A percentile compares a stretch with the other conserved stretches of the same genome.
Evolutionary conservation across 371 early-diverging fungal species (phyloP).

Genomic region (Mortierella sp.): DNA sequence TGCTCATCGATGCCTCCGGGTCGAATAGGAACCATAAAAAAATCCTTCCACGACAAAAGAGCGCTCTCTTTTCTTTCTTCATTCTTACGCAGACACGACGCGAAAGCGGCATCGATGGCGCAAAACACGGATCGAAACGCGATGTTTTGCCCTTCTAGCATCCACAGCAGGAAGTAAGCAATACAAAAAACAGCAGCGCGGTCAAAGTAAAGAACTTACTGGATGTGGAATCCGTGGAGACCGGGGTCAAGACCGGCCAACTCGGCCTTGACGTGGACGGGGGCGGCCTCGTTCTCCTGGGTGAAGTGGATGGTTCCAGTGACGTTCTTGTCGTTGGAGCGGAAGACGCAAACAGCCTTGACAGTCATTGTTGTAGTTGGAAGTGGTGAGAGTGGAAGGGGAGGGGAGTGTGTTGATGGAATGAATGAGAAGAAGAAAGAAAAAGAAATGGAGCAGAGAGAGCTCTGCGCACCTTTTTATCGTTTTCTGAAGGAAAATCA

Average conservation of each 20-base stretch:
- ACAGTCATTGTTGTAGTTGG: slow-evolving; percentile 61
- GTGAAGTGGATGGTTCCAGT: slow-evolving; percentile 79
- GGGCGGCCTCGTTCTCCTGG: slow-evolving; percentile 71
- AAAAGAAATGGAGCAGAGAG: background rate
- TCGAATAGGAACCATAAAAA: slow-evolving; percentile 26
- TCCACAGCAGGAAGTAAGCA: background rate
- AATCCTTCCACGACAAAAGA: background rate
- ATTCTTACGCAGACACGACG: background rate
- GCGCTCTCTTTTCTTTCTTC: background rate
- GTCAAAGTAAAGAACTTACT: slow-evolving; percentile 60
- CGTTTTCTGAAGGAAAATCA: background rate
- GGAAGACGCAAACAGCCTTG: slow-evolving; percentile 80
- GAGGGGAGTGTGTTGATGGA: slow-evolving; percentile 15
- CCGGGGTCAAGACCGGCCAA: slow-evolving; percentile 79
- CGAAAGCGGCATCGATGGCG: background rate
- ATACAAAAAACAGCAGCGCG: background rate
- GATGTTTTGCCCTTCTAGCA: background rate
- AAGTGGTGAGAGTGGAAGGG: slow-evolving; percentile 1
- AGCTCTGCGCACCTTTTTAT: slow-evolving; percentile 18
- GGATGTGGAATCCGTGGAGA: slow-evolving; percentile 92
- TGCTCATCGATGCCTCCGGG: slow-evolving; percentile 15
- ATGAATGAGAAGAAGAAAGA: slow-evolving; percentile 13
- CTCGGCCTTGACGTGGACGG: slow-evolving; percentile 69
- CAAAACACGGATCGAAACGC: slow-evolving; percentile 3
- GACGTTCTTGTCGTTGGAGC: slow-evolving; percentile 64